A percentile compares a stretch with the other conserved stretches of the same genome.
Conservation (phyloP, 306 rosid species). For the Benincasa hispida region DNA sequence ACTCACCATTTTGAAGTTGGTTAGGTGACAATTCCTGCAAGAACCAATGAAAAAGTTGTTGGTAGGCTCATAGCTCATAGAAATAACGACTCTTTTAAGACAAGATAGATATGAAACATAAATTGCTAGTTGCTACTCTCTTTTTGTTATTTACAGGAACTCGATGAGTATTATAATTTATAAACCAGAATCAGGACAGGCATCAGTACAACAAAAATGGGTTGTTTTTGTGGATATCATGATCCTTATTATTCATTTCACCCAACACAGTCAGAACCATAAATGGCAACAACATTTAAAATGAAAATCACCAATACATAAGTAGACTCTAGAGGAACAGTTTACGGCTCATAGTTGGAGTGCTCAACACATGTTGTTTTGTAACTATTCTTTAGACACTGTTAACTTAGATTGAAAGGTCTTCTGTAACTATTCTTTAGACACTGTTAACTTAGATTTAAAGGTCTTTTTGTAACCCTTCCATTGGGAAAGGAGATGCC, state of each 20-base stretch:
- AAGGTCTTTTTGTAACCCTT: too few species aligned
- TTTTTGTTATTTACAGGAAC: neutral
- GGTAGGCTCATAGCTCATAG: neutral
- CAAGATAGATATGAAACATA: neutral
- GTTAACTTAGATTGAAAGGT: too few species aligned
- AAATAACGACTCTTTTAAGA: neutral
- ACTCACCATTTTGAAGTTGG: slow-evolving; percentile 86
- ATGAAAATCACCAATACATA: neutral
- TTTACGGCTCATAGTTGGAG: too few species aligned
- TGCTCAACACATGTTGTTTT: too few species aligned
- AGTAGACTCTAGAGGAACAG: neutral
- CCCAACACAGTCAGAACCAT: neutral
- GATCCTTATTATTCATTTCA: neutral
- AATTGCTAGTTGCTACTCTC: neutral
- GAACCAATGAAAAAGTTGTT: slow-evolving; percentile 11
- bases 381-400: too few species aligned
- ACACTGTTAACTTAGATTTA: too few species aligned
- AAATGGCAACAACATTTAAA: neutral
- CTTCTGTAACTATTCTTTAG: too few species aligned
- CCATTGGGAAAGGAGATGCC: too few species aligned
- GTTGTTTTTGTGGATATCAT: neutral
- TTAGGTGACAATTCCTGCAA: slow-evolving; percentile 86
- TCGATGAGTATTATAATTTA: neutral
- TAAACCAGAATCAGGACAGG: neutral
- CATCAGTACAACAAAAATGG: neutral